Evolutionary conservation across 139 green algal genomes (phyloP), one percentile per base, ranked within the genome.

Genomic region (Eudorina sp.): DNA sequence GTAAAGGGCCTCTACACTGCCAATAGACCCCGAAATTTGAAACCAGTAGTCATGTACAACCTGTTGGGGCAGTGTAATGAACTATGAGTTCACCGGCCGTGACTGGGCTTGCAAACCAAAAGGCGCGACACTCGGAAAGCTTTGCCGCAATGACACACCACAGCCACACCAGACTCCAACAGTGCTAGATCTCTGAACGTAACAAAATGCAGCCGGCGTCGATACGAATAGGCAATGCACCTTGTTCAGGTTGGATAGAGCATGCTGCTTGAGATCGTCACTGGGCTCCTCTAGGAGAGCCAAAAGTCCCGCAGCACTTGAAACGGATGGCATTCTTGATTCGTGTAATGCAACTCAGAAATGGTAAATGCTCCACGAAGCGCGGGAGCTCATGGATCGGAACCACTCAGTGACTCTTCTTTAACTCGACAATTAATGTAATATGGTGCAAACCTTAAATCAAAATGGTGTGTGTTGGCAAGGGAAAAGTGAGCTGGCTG

Each of bases 1-100:
- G 81, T 97, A 98, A 4, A 99, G 93, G 27, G 94, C 96, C 88
- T 99, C 98, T 1, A 99, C 97, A 41, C 90, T 92, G 0, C 92
- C 92, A 34, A 99, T 96, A 1, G 95, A 97, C 31, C 90, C 90
- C 18, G 95, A 95, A n/a, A 99, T 97, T 89, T 99, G 96, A 82
- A 96, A 98, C 96, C 96, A 98, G 83, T 97, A 96, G 21, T 97
- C 91, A 51, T 97, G 91, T 53, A 98, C 96, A 0, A 95, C 84
- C 34, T 51, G 40, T 77, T 96, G 86, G 19, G 95, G 85, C 53
- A 83, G 36, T 31, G 9, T 14, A 75, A 31, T 48, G 66, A 75
- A 75, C 66, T 29, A 48, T 75, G 19, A 46, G 46, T 16, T 29
- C 62, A 72, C 62, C 62, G 62, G 27, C 31, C n/a, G 21, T 34